These are phyloP conservation scores for Cryoendolithus antarcticus DNA, from an alignment of 2,329 filamentous ascomycete species.

Conservation along the genomic window DNA sequence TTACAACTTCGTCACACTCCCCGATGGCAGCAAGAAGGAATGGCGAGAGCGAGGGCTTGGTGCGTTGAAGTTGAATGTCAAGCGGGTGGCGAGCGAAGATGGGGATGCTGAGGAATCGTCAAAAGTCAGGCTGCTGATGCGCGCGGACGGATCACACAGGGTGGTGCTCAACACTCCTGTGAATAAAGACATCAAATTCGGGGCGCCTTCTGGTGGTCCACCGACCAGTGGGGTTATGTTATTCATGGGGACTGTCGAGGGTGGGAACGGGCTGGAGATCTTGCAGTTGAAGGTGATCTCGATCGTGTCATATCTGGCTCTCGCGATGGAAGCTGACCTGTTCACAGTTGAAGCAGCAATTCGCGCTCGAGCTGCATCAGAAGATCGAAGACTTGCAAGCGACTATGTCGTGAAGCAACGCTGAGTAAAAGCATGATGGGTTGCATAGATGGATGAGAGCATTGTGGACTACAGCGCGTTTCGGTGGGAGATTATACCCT, in stretches of 20 bases:
- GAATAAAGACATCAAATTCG: constrained; percentile 65
- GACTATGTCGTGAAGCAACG: constrained; percentile 18
- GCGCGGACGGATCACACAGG: constrained; percentile 77
- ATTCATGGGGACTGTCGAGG: constrained; percentile 47
- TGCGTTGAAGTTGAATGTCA: constrained; percentile 71
- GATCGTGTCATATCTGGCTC: constrained; percentile 9
- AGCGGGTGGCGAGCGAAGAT: constrained; percentile 40
- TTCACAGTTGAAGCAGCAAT: constrained; percentile 29
- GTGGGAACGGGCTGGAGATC: constrained; percentile 37
- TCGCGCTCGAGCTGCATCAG: constrained; percentile 35
- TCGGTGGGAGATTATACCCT: too few relatives aligned
- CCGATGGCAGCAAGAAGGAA: constrained; percentile 35
- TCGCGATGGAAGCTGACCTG: constrained; percentile 1
- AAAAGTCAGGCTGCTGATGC: constrained; percentile 67
- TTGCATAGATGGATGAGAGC: too few relatives aligned
- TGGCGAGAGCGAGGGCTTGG: constrained; percentile 89
- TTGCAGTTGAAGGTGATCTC: constrained; percentile 43
- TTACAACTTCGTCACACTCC: constrained; percentile 55
- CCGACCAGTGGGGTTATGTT: constrained; percentile 59
- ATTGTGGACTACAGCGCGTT: too few relatives aligned
- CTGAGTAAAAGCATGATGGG: too few relatives aligned
- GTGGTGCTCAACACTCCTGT: constrained; percentile 79
- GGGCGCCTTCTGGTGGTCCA: constrained; percentile 49
- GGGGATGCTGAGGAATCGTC: constrained; percentile 38
- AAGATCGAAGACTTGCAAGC: constrained; percentile 30